Evolutionary conservation across 139 green algal species (phyloP).

Genomic region (Tetradesmus lagerheimii): DNA sequence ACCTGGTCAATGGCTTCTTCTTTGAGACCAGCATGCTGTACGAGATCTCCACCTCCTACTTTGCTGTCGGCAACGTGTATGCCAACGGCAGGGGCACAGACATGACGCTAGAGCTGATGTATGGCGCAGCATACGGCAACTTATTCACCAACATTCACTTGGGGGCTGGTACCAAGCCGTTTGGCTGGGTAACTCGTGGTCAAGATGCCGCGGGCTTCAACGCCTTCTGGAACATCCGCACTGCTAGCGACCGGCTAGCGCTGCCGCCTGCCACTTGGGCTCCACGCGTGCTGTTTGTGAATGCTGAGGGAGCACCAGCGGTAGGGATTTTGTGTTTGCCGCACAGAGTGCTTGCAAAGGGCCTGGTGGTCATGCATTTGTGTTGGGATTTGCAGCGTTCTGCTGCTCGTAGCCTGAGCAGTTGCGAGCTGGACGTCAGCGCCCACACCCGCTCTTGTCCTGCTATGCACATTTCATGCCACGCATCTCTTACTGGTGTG

Average conservation of each 20-base stretch:
- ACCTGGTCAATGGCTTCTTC: conserved; percentile 25
- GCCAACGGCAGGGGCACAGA: conserved; percentile 25
- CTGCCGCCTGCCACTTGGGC: conserved; percentile 36
- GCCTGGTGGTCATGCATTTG: background rate
- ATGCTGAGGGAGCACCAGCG: conserved; percentile 19
- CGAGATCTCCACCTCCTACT: conserved; percentile 38
- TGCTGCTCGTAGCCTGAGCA: too few relatives aligned
- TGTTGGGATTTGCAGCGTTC: background rate
- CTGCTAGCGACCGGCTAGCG: background rate
- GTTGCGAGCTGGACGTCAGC: background rate
- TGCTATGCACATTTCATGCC: background rate
- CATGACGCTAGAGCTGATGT: conserved; percentile 39
- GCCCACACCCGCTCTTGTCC: too few relatives aligned
- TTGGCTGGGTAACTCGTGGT: conserved; percentile 28
- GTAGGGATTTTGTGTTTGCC: background rate
- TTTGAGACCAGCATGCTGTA: conserved; percentile 29
- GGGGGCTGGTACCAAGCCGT: conserved; percentile 11
- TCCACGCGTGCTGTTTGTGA: background rate
- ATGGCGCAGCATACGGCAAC: conserved; percentile 33
- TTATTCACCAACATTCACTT: conserved; percentile 41
- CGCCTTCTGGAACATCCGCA: conserved; percentile 46
- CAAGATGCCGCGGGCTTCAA: conserved; percentile 30
- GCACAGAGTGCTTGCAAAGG: background rate
- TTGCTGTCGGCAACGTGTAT: conserved; percentile 41
- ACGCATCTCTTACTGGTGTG: too few relatives aligned